Conservation (phyloP, 2,329 filamentous ascomycete species). For the Cordyceps fumosorosea region DNA sequence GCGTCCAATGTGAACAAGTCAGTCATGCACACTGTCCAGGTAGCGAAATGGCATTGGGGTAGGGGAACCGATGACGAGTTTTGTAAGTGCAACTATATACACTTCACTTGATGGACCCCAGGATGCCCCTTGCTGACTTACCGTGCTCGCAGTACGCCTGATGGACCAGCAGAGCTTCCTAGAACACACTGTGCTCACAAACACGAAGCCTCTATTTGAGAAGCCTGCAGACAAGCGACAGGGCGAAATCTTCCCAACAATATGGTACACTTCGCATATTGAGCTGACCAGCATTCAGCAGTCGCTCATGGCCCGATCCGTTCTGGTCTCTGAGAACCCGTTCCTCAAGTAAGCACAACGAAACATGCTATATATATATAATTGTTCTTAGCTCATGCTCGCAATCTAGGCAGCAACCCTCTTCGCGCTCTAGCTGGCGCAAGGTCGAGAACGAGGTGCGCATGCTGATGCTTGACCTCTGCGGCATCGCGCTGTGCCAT, state of each 20-base stretch:
- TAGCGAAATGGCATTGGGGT: slow-evolving; percentile 35
- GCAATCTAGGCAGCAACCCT: slow-evolving; percentile 19
- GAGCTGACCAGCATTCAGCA: slow-evolving; percentile 36
- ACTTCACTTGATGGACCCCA: neutral
- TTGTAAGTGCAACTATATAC: slow-evolving; percentile 21
- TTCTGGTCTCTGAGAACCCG: slow-evolving; percentile 34
- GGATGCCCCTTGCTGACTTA: neutral
- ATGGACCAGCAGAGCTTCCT: slow-evolving; percentile 30
- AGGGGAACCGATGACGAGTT: slow-evolving; percentile 30
- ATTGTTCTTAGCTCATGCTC: neutral
- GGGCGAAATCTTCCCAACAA: slow-evolving; percentile 34
- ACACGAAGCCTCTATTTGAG: slow-evolving; percentile 29
- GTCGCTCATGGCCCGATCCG: slow-evolving; percentile 32
- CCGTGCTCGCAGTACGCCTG: slow-evolving; percentile 23
- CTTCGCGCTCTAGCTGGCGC: slow-evolving; percentile 26
- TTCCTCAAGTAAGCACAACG: slow-evolving; percentile 25
- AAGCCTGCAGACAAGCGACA: slow-evolving; percentile 28
- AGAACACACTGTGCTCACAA: slow-evolving; percentile 26
- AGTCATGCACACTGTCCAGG: slow-evolving; percentile 35
- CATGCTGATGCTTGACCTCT: slow-evolving; percentile 31
- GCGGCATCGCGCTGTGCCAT: slow-evolving; percentile 34
- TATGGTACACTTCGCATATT: slow-evolving; percentile 33
- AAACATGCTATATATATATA: neutral
- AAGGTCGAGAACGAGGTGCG: slow-evolving; percentile 33
- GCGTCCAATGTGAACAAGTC: slow-evolving; percentile 33